Conservation (phyloP, 331 rosid species). For the Quercus lobata region DNA sequence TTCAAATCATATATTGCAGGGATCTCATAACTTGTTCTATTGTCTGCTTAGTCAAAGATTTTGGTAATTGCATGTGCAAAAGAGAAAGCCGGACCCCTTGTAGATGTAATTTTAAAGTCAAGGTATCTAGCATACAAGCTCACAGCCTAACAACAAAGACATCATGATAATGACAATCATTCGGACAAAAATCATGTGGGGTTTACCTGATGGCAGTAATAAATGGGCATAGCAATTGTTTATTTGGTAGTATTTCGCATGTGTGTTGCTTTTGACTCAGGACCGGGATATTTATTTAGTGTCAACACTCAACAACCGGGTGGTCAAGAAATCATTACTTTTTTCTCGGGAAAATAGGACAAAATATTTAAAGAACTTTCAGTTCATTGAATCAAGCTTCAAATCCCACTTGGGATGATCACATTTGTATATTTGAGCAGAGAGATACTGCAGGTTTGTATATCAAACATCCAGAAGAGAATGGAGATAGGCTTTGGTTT, state of each 20-base stretch:
- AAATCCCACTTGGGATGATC: not conserved
- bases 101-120: slow-evolving; percentile 2
- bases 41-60: slow-evolving; percentile 18
- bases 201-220: not conserved
- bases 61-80: slow-evolving; percentile 30
- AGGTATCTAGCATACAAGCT: not conserved
- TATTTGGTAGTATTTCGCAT: not conserved
- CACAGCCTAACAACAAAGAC: slow-evolving; percentile 8
- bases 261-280: not conserved
- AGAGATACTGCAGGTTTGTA: not conserved
- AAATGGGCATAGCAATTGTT: not conserved
- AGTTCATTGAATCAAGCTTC: no score
- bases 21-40: not conserved
- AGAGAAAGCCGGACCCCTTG: slow-evolving; percentile 12
- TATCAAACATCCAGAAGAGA: no score
- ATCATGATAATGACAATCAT: slow-evolving; percentile 16
- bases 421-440: not conserved
- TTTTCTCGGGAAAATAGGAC: no score
- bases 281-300: no score
- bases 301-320: no score
- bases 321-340: no score
- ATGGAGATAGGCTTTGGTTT: no score
- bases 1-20: slow-evolving; percentile 1
- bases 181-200: slow-evolving; percentile 21
- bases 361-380: no score